Conservation (phyloP, 805 yeast species). For the Sporopachydermia quercuum region DNA sequence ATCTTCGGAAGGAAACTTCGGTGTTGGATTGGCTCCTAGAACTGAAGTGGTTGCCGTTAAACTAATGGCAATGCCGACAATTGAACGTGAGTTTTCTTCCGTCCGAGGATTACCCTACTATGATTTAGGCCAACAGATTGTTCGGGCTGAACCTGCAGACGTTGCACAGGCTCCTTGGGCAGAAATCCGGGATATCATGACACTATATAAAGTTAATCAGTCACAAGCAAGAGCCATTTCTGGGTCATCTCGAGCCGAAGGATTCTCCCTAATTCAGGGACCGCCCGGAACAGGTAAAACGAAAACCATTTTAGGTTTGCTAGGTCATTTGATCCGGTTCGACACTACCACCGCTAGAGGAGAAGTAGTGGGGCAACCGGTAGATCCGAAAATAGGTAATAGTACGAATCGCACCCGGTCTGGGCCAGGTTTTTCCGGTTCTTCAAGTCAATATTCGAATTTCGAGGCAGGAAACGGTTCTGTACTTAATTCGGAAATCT, state of each 20-base stretch:
- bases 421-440: too few species aligned
- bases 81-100: slow-evolving; percentile 86
- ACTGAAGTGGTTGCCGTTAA: slow-evolving; percentile 50
- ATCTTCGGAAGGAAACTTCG: slow-evolving; percentile 28
- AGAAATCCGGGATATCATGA: slow-evolving; percentile 28
- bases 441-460: too few species aligned
- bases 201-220: slow-evolving; percentile 47
- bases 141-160: slow-evolving; percentile 46
- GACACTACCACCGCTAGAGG: slow-evolving; percentile 17
- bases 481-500: too few species aligned
- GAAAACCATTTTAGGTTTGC: slow-evolving; percentile 83
- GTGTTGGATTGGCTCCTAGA: slow-evolving; percentile 45
- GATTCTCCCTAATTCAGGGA: slow-evolving; percentile 89
- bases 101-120: slow-evolving; percentile 71
- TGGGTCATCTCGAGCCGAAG: slow-evolving; percentile 49
- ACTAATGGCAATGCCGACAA: slow-evolving; percentile 74
- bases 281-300: slow-evolving; percentile 99
- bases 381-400: neutral
- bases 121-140: slow-evolving; percentile 53
- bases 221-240: slow-evolving; percentile 89
- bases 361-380: neutral
- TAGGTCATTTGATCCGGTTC: slow-evolving; percentile 71
- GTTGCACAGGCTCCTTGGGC: slow-evolving; percentile 20
- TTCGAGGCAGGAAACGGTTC: slow-evolving; percentile 12
- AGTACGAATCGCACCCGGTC: neutral